Evolutionary conservation across 1,284 basidiomycete genomes (phyloP).

Genomic region (Hemileia vastatrix): DNA sequence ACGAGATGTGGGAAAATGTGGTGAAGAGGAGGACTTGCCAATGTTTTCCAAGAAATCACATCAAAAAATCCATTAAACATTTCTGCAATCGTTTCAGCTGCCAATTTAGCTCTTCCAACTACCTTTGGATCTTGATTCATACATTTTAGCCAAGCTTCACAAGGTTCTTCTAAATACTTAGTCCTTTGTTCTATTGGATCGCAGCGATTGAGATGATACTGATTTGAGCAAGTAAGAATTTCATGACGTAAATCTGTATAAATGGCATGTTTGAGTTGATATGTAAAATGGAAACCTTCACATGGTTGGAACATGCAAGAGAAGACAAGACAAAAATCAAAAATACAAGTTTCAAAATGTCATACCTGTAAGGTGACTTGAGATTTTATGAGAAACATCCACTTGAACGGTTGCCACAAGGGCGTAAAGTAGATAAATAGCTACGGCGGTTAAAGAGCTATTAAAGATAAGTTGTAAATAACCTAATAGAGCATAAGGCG

Average conservation of each 20-base stretch:
- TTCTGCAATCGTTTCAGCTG: slow-evolving; percentile 43
- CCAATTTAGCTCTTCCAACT: slow-evolving; percentile 40
- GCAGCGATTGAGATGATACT: slow-evolving; percentile 19
- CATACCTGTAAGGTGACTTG: too few relatives aligned
- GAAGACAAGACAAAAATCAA: too few relatives aligned
- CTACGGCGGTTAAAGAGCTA: slow-evolving; percentile 7
- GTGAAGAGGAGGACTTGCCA: slow-evolving; percentile 33
- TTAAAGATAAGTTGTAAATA: slow-evolving; percentile 22
- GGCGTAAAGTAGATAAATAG: slow-evolving; percentile 8
- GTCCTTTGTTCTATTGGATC: slow-evolving; percentile 9
- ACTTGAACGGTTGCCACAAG: slow-evolving; percentile 9
- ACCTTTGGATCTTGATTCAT: slow-evolving; percentile 38
- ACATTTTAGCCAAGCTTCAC: slow-evolving; percentile 35
- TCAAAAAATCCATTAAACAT: slow-evolving; percentile 44
- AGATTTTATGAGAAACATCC: slow-evolving; percentile 11
- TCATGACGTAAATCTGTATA: slow-evolving; percentile 10
- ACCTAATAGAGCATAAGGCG: slow-evolving; percentile 15
- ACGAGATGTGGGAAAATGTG: too few relatives aligned
- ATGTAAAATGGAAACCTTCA: too few relatives aligned
- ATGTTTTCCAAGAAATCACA: slow-evolving; percentile 44
- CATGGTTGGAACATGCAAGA: too few relatives aligned
- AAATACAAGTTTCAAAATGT: too few relatives aligned
- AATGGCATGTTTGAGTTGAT: too few relatives aligned
- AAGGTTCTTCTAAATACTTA: slow-evolving; percentile 19
- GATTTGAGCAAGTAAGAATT: slow-evolving; percentile 9